These are phyloP conservation scores for Tetrapyrgos nigripes DNA, from an alignment of 1,284 basidiomycete genomes.

Conservation along the genomic window DNA sequence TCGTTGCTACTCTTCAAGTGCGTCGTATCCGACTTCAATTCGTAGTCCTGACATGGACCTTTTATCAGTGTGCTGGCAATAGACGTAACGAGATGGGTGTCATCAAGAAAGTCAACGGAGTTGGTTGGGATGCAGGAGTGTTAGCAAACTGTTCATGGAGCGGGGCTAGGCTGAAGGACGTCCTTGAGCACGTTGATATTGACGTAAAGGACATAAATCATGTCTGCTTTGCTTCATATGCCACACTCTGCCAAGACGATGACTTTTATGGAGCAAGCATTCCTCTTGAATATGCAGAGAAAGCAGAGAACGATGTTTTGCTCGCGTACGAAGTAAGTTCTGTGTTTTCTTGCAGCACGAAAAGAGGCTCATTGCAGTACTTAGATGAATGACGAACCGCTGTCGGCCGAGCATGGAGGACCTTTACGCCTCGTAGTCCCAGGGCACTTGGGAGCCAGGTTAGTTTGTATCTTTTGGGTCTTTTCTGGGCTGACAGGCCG, in stretches of 20 bases:
- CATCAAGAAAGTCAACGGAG: conserved; percentile 56
- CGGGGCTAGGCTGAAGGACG: conserved; percentile 59
- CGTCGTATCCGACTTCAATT: not conserved
- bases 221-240: conserved; percentile 67
- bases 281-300: conserved; percentile 55
- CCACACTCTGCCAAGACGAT: conserved; percentile 67
- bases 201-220: conserved; percentile 43
- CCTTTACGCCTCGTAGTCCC: conserved; percentile 76
- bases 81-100: conserved; percentile 70
- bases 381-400: conserved; percentile 67
- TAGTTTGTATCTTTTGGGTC: conserved; percentile 33
- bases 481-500: not conserved
- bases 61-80: conserved; percentile 68
- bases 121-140: conserved; percentile 68
- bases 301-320: conserved; percentile 54
- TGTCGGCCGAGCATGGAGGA: conserved; percentile 70
- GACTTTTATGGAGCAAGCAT: conserved; percentile 67
- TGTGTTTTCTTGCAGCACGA: conserved; percentile 6
- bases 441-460: conserved; percentile 74
- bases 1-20: conserved; percentile 67
- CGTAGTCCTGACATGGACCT: no score
- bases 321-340: conserved; percentile 65
- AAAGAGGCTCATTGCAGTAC: conserved; percentile 25
- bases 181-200: conserved; percentile 54
- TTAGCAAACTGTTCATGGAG: conserved; percentile 69